Base-by-base conservation (phyloP, 371 early-diverging fungal species). In the Mortierella sp. region DNA sequence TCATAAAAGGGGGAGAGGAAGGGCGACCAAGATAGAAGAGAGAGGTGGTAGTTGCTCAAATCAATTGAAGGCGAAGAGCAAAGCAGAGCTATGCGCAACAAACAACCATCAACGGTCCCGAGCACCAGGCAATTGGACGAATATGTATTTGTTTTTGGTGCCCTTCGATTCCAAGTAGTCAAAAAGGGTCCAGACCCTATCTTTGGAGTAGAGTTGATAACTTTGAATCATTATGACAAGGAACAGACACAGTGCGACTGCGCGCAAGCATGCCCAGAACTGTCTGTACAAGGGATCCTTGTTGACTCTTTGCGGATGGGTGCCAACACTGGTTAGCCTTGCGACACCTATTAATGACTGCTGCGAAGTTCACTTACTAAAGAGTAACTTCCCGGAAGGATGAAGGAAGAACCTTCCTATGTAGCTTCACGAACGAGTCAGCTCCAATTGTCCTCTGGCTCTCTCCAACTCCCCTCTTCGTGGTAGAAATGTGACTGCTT, bases 401-500 rank as follows among this genome's bases (percentile, higher is more conserved):
- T 12, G 11, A 49, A 49, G 16, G 29, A 58, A 3, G 4, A 24
- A 6, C 54, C 16, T 27, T 8, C n/a, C 56, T 55, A 12, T 24
- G 27, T 27, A 56, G 56, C 2, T n/a, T 27, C 21, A 18, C 21
- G 18, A 51, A 21, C 51, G 16, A 51, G 51, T 4, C 4, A 18
- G 5, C 21, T 46, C 14, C 14, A 46, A 46, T 46, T 12, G 12
- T 46, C 46, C 14, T 44, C 11, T 8, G 0, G 44, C 11, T 8
- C 11, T 44, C 44, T 44, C 12, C 46, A 35, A 35, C n/a, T n/a
- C n/a, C n/a, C 7, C 44, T 16, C 21, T 54, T 55, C n/a, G 8
- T 27, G n/a, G 6, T 55, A 54, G 54, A n/a, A 27, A 5, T 56
- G 63, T 63, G 63, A 63, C 63, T 63, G 63, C 63, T 63, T 63